These are phyloP conservation scores for Puccinia coronata DNA, from an alignment of 1,284 basidiomycete species.

Conservation along the genomic window DNA sequence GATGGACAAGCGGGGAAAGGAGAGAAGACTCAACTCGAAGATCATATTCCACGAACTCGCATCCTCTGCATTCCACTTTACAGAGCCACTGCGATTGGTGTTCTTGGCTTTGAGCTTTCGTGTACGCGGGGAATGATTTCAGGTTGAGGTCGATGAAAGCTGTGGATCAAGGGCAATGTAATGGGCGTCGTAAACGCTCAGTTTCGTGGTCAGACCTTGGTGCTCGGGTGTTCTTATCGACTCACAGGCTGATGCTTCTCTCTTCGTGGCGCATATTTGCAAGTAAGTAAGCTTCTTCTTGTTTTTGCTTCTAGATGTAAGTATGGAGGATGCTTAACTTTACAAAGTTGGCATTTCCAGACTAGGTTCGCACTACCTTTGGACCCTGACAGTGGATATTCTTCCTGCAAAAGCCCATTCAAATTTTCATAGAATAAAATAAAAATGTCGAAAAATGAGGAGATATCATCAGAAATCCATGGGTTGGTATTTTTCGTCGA, in stretches of 20 bases:
- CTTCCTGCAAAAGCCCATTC: too few species aligned
- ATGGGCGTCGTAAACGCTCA: background rate
- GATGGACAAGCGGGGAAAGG: background rate
- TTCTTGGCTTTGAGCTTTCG: constrained; percentile 10
- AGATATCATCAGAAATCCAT: background rate
- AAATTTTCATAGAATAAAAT: too few species aligned
- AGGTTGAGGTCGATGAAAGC: constrained; percentile 18
- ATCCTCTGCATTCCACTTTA: constrained; percentile 43
- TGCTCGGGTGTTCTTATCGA: background rate
- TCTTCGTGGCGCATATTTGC: too few species aligned
- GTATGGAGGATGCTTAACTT: too few species aligned
- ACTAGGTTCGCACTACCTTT: constrained; percentile 41
- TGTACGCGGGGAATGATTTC: constrained; percentile 8
- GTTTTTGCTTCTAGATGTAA: too few species aligned
- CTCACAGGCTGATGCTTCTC: constrained; percentile 44
- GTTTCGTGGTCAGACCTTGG: background rate
- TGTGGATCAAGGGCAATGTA: background rate
- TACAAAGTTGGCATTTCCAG: constrained; percentile 39
- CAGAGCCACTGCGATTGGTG: constrained; percentile 6
- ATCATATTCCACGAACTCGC: constrained; percentile 48
- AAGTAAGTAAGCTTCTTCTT: too few species aligned
- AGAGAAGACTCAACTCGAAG: constrained; percentile 18
- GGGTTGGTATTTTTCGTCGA: background rate
- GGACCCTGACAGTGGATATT: constrained; percentile 36
- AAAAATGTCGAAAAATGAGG: background rate